phyloP scores from a whole-genome alignment of 129 eudicot species.

The Lonicera japonica region DNA sequence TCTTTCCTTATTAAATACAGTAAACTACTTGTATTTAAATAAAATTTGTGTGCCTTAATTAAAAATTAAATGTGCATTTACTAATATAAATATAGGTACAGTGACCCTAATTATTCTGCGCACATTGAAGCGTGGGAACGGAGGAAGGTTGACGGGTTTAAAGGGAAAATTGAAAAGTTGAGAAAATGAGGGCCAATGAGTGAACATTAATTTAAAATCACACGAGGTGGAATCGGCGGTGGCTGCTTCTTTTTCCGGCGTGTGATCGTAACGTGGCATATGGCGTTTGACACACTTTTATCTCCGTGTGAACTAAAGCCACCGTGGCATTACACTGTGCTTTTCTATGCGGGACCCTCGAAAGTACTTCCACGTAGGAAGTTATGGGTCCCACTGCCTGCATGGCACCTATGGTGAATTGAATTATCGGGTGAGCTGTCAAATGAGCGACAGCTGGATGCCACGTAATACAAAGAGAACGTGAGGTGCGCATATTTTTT shows the following conservation, averaged over 20 bases:
- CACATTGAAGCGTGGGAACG: neutral
- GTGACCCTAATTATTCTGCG: neutral
- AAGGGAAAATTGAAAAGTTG: neutral
- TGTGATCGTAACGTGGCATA: slow-evolving; percentile 10
- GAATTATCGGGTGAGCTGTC: no score
- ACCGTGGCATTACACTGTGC: neutral
- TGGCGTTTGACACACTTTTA: slow-evolving; percentile 15
- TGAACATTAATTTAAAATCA: no score
- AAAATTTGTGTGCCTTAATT: no score
- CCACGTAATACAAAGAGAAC: no score
- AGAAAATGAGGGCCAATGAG: neutral
- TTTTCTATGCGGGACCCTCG: neutral
- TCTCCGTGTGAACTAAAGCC: neutral
- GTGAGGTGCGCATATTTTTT: no score
- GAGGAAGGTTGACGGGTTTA: neutral
- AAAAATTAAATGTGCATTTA: no score
- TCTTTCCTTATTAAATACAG: no score
- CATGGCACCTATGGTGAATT: no score
- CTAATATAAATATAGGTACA: no score
- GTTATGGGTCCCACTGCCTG: neutral
- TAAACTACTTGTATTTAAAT: no score
- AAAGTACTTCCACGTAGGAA: neutral
- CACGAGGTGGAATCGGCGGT: no score
- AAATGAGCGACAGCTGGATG: no score
- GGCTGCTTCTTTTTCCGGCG: slow-evolving; percentile 1